A percentile compares a stretch with the other conserved stretches of the same genome.
phyloP scores from a whole-genome alignment of 202 grass and related monocot genomes.

The Alloteropsis angusta region DNA sequence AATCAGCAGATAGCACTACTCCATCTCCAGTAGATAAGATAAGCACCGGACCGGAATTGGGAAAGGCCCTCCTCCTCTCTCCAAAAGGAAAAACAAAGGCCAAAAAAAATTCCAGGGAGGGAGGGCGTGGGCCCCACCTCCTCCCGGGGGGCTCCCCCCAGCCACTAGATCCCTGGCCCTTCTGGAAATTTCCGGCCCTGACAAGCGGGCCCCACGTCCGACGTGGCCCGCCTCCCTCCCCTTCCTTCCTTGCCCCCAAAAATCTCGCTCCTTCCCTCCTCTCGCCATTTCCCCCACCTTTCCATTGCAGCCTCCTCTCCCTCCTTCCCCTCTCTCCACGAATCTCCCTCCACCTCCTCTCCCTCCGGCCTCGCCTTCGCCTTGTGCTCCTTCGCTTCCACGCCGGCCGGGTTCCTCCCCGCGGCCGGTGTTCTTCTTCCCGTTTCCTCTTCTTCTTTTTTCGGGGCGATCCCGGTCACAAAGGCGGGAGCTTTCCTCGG shows the following conservation, averaged over 20 bases:
- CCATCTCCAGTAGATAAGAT: not conserved
- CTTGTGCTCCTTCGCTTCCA: not conserved
- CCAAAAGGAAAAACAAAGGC: not conserved
- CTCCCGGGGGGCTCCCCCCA: not conserved
- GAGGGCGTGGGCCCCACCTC: not conserved
- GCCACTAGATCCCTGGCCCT: slow-evolving; percentile 45
- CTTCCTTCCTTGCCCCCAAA: not conserved
- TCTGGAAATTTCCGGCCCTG: slow-evolving; percentile 50
- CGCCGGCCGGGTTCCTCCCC: not conserved
- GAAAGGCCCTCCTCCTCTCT: not conserved
- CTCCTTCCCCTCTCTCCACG: not conserved
- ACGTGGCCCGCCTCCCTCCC: slow-evolving; percentile 47
- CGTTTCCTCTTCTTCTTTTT: not conserved
- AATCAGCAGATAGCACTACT: too few species aligned
- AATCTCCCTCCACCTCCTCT: not conserved
- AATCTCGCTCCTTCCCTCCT: slow-evolving; percentile 10
- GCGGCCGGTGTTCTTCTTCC: not conserved
- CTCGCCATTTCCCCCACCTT: slow-evolving; percentile 10
- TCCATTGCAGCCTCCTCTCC: not conserved
- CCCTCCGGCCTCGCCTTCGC: not conserved
- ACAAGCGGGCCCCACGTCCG: slow-evolving; percentile 18
- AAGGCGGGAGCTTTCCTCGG: not conserved
- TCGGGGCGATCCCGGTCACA: not conserved
- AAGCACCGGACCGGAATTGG: not conserved
- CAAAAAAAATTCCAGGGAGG: not conserved